These are phyloP conservation scores for Cutaneotrichosporon cutaneum DNA, from an alignment of 1,284 basidiomycete species.

Conservation along the genomic window DNA sequence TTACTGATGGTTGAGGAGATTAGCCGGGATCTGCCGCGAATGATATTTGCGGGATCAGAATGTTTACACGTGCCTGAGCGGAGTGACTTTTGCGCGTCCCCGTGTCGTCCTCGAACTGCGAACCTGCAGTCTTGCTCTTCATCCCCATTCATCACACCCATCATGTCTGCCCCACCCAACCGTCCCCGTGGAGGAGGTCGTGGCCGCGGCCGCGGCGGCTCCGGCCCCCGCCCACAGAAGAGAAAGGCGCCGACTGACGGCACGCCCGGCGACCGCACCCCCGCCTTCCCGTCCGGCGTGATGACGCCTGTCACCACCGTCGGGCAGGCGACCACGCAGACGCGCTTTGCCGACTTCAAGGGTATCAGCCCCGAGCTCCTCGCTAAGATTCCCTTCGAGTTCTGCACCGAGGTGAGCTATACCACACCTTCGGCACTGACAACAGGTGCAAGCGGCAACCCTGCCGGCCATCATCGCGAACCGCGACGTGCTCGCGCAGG, in stretches of 20 bases:
- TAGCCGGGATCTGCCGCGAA: background rate
- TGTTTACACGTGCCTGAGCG: background rate
- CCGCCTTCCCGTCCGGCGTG: conserved; percentile 14
- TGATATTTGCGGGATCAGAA: background rate
- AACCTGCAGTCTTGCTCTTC: too few species aligned
- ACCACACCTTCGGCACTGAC: background rate
- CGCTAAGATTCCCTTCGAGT: conserved; percentile 45
- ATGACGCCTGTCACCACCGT: conserved; percentile 16
- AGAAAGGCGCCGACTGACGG: background rate
- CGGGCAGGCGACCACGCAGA: conserved; percentile 18
- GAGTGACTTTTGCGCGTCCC: background rate
- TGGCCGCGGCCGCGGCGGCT: background rate
- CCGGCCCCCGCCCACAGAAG: background rate
- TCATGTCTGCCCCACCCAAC: conserved; percentile 4
- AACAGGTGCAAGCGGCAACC: conserved; percentile 55
- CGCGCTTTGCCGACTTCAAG: conserved; percentile 29
- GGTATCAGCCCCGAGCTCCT: conserved; percentile 31
- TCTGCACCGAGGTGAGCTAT: conserved; percentile 51
- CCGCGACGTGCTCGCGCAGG: conserved; percentile 57
- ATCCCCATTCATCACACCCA: background rate
- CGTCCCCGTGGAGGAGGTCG: background rate
- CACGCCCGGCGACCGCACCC: conserved; percentile 4
- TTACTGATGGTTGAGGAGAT: background rate
- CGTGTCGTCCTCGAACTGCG: too few species aligned
- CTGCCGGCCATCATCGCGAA: conserved; percentile 53